A percentile compares a stretch with the other conserved stretches of the same genome.
Evolutionary conservation across 2,329 filamentous ascomycete genomes (phyloP).

Genomic region (Fusarium duplospermum): DNA sequence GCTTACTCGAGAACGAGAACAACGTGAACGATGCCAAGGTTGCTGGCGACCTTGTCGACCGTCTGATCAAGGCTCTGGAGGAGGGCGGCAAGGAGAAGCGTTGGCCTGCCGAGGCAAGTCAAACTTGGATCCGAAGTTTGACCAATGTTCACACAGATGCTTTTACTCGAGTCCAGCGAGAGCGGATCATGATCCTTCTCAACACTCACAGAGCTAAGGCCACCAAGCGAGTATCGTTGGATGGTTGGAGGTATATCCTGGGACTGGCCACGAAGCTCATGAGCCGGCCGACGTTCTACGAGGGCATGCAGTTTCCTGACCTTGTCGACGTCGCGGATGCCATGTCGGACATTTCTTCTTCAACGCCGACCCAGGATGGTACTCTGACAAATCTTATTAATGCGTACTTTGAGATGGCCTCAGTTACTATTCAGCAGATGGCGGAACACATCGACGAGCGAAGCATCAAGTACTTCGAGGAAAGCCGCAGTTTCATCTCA

Average conservation of each 20-base stretch:
- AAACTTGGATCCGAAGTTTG: conserved; percentile 49
- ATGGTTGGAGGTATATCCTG: conserved; percentile 54
- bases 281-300: conserved; percentile 63
- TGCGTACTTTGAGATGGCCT: conserved; percentile 48
- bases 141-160: conserved; percentile 52
- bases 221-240: conserved; percentile 41
- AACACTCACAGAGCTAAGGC: conserved; percentile 43
- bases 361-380: conserved; percentile 40
- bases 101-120: conserved; percentile 47
- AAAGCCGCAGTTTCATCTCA: conserved; percentile 42
- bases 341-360: conserved; percentile 44
- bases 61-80: conserved; percentile 46
- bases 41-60: conserved; percentile 47
- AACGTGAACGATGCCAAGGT: conserved; percentile 52
- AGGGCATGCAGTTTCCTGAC: conserved; percentile 56
- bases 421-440: conserved; percentile 56
- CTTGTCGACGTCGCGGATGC: conserved; percentile 50
- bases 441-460: conserved; percentile 56
- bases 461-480: conserved; percentile 54
- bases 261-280: conserved; percentile 62
- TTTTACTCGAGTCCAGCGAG: conserved; percentile 57
- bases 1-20: conserved; percentile 52
- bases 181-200: conserved; percentile 54
- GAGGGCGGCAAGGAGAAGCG: conserved; percentile 45
- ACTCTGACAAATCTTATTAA: conserved; percentile 48